Percentiles rank a stretch among this genome's conserved stretches.
These are phyloP conservation scores for Diaporthe destruens DNA, from an alignment of 2,329 filamentous ascomycete genomes.

Conservation along the genomic window DNA sequence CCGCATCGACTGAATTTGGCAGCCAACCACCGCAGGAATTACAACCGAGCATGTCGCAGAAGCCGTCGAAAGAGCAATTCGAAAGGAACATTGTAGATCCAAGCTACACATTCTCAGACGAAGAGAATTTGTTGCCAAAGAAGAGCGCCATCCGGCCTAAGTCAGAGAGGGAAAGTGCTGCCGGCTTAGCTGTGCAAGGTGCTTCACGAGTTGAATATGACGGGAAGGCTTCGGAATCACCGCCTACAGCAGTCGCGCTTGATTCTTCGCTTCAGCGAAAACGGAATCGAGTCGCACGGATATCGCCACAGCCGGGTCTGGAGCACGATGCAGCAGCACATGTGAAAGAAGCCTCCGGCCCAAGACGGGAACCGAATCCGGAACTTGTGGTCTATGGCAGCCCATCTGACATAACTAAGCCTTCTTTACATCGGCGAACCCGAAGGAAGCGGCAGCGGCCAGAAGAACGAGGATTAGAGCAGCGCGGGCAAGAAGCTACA, in stretches of 20 bases:
- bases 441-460: neutral
- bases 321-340: neutral
- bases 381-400: neutral
- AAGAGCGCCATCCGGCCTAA: neutral
- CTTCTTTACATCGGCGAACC: neutral
- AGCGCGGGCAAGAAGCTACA: neutral
- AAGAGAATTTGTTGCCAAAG: slow-evolving; percentile 48
- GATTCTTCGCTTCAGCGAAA: neutral
- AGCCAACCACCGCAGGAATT: neutral
- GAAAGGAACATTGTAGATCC: slow-evolving; percentile 45
- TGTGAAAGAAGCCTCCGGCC: neutral
- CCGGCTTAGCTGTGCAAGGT: slow-evolving; percentile 21
- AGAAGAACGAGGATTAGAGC: neutral
- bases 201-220: neutral
- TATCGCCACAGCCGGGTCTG: neutral
- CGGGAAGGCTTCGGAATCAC: neutral
- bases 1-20: neutral
- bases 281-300: neutral
- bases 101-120: slow-evolving; percentile 53
- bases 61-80: neutral
- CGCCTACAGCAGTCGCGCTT: neutral
- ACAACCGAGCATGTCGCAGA: neutral
- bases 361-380: neutral
- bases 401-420: neutral
- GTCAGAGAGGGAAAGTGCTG: neutral